Evolutionary conservation across 2,329 filamentous ascomycete genomes (phyloP), one percentile per base, ranked within the genome.

Genomic region (Curvularia eragrostidis): DNA sequence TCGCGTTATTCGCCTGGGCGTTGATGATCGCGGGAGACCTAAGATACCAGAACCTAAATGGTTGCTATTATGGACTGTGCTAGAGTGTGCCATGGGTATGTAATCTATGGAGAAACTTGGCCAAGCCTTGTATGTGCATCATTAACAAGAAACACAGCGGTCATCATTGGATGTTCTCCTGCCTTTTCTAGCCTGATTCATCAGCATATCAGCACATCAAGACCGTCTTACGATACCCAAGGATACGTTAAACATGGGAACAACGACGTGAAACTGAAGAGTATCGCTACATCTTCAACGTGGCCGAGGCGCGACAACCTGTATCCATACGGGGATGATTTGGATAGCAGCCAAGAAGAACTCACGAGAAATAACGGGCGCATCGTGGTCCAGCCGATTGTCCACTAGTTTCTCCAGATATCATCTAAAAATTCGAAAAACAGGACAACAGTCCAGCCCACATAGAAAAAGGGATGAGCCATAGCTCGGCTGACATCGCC

Each of bases 361-460:
- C 51, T 65, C 13, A 52, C 54, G n/a, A 54, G 48, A 6, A 57
- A 42, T 9, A 21, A 48, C 3, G 51, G 46, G 9, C 34, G 36
- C 4, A 63, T 64, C 15, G 19, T 54, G 9, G 50, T 64, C 2
- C 62, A 59, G 28, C 64, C 49, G 6, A 61, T 48, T 9, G 21
- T 61, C n/a, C 57, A 57, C 7, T 44, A 54, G 10, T 28, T 50
- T 19, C 9, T 54, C n/a, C 49, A 59, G 12, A 26, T 51, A 3
- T 39, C n/a, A 9, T 30, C 19, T 41, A 5, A 42, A 19, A 18
- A 6, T 9, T 39, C 21, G 5, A 26, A 47, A 21, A 12, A 30
- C 30, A 18, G 96, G 28, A 15, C 28, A 30, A 9, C 32, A n/a
- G 5, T 3, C 32, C 82, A 50, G 89, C 83, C 15, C 2, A 38